These are phyloP conservation scores for Kwoniella shandongensis DNA, from an alignment of 768 basidiomycete species.

Conservation along the genomic window DNA sequence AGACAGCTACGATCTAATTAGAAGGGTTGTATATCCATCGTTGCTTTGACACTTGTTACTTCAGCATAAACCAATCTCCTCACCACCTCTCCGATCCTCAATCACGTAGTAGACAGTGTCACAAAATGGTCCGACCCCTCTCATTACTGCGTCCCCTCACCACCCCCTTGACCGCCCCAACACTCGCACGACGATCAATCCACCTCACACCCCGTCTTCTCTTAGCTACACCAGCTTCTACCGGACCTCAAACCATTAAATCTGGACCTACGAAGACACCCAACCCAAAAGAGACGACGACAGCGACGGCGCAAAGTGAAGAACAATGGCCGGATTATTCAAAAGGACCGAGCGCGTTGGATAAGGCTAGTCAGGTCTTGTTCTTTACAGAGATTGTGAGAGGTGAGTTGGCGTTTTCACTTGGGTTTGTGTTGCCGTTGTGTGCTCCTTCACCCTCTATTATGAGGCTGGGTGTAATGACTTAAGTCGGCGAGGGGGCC, in stretches of 20 bases:
- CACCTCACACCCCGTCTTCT: conserved; percentile 26
- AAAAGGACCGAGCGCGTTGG: conserved; percentile 79
- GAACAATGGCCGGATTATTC: conserved; percentile 50
- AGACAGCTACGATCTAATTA: no score
- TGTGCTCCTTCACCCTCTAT: no score
- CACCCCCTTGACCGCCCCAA: conserved; percentile 2
- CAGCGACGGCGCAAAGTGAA: conserved; percentile 11
- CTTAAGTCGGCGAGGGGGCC: not conserved
- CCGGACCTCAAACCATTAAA: conserved; percentile 32
- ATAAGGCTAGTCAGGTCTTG: conserved; percentile 94
- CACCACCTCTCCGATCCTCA: not conserved
- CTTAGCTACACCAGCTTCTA: conserved; percentile 36
- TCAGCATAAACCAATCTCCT: not conserved
- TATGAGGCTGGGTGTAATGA: no score
- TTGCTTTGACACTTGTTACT: not conserved
- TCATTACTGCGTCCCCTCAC: conserved; percentile 8
- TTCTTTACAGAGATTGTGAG: conserved; percentile 98
- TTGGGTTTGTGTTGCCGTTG: not conserved
- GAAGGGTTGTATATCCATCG: no score
- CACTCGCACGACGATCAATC: conserved; percentile 26
- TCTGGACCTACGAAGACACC: conserved; percentile 44
- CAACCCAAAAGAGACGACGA: conserved; percentile 28
- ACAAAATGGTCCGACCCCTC: conserved; percentile 15
- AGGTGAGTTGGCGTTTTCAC: conserved; percentile 62
- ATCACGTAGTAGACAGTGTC: not conserved